Base-by-base conservation (phyloP, 305 asterid species). In the Rubia peregrina region DNA sequence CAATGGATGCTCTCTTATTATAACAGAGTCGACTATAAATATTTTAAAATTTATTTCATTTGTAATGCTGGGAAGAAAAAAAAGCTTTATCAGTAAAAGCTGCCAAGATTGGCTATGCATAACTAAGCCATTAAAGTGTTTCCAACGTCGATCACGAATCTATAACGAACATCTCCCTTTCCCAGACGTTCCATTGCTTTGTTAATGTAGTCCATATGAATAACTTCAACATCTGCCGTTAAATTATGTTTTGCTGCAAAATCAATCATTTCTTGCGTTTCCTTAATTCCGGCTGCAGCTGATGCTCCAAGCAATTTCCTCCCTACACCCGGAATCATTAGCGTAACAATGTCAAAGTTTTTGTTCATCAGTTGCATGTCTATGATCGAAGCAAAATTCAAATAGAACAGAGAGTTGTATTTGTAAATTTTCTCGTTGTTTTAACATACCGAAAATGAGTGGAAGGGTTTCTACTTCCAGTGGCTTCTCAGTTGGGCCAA, bases 401-500 rank as follows among this genome's bases (percentile, higher is more conserved):
- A 30, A 30, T 30, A 30, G 3, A 30, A 30, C 3, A 1, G 33
- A 30, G 33, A 30, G 33, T 30, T 30, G 3, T 3, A 30, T 3
- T 30, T 30, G 3, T 30, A 30, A n/a, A n/a, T 30, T 30, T 30
- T 30, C 33, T 3, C 3, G 33, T 1, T 30, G 46, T 67, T 30
- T 11, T 0, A 24, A 24, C 78, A 3, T 49, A 79, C 85, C 85
- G 21, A 63, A 1, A 46, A 82, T 3, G 38, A 82, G 60, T 5
- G 78, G 72, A 60, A 43, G 1, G 5, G 70, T 42, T 10, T 79
- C 62, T 9, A 78, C 41, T 9, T 78, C 79, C n/a, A 78, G 69
- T 41, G 82, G 82, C 65, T 73, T 72, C 19, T 75, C 48, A 51
- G 83, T 76, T 36, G 40, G 64, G 9, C 85, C 81, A 55, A 82